Conservation (phyloP, 192 early-diverging fungal genomes). For the Spizellomyces sp. region DNA sequence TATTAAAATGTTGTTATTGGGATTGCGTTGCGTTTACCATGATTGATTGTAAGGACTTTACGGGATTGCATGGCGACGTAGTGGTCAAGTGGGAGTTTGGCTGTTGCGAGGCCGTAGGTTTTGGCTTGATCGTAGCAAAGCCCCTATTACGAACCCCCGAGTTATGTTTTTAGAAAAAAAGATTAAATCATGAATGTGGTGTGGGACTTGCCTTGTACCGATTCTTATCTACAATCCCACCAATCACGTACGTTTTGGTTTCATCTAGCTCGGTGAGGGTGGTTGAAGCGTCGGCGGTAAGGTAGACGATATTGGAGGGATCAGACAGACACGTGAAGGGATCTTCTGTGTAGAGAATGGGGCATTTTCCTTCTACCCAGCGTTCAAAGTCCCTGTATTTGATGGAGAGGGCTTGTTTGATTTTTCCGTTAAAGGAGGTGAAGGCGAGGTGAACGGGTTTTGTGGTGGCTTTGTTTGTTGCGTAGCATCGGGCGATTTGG, state of each 20-base stretch:
- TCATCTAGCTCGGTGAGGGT: conserved; percentile 68
- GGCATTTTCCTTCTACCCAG: conserved; percentile 49
- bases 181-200: conserved; percentile 4
- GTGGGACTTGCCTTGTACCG: conserved; percentile 71
- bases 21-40: conserved; percentile 42
- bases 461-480: conserved; percentile 60
- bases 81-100: conserved; percentile 82
- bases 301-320: conserved; percentile 74
- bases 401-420: conserved; percentile 50
- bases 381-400: conserved; percentile 44
- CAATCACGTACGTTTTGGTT: conserved; percentile 84
- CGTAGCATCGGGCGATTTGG: conserved; percentile 78
- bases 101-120: conserved; percentile 71
- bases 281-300: conserved; percentile 87
- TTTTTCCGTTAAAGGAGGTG: conserved; percentile 59
- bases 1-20: conserved; percentile 16
- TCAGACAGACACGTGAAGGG: conserved; percentile 5
- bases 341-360: neutral
- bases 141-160: conserved; percentile 29
- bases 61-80: conserved; percentile 79
- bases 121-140: conserved; percentile 82
- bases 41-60: conserved; percentile 92
- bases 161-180: neutral
- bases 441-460: conserved; percentile 58
- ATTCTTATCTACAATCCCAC: conserved; percentile 95